These are phyloP conservation scores for Coleophoma cylindrospora DNA, from an alignment of 2,329 filamentous ascomycete species.

Conservation along the genomic window DNA sequence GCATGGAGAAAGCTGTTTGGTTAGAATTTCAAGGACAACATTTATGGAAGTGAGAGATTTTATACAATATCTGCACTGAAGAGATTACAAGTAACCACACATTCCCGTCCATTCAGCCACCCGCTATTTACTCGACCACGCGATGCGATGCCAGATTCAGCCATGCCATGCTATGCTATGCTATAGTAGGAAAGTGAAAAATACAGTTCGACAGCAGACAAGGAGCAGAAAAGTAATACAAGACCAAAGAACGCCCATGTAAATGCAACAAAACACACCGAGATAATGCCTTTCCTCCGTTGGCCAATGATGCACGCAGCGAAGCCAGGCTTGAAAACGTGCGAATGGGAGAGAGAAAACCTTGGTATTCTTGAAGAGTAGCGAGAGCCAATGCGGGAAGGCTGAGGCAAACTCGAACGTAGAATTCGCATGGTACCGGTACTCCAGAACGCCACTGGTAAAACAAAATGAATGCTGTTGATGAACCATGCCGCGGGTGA, in stretches of 20 bases:
- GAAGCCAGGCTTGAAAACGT: slow-evolving; percentile 22
- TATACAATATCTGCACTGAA: slow-evolving; percentile 6
- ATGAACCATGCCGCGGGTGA: background rate
- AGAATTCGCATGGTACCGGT: no score
- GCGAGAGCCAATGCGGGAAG: slow-evolving; percentile 9
- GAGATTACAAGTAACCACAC: background rate
- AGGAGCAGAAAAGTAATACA: slow-evolving; percentile 2
- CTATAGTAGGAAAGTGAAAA: background rate
- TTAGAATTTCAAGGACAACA: no score
- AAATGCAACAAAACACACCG: slow-evolving; percentile 16
- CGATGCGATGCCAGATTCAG: background rate
- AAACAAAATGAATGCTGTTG: background rate
- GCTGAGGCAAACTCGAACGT: background rate
- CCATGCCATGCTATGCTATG: no score
- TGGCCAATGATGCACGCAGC: slow-evolving; percentile 14
- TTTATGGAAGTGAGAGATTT: background rate
- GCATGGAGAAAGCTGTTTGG: background rate
- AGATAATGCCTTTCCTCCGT: slow-evolving; percentile 16
- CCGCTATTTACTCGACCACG: background rate
- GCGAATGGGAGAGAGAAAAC: slow-evolving; percentile 10
- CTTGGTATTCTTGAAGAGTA: slow-evolving; percentile 20
- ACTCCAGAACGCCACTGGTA: background rate
- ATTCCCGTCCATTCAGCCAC: background rate
- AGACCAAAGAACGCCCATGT: slow-evolving; percentile 17
- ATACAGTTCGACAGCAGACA: background rate